Evolutionary conservation across 257 asterid genomes (phyloP).

Genomic region (Penstemon barbatus): DNA sequence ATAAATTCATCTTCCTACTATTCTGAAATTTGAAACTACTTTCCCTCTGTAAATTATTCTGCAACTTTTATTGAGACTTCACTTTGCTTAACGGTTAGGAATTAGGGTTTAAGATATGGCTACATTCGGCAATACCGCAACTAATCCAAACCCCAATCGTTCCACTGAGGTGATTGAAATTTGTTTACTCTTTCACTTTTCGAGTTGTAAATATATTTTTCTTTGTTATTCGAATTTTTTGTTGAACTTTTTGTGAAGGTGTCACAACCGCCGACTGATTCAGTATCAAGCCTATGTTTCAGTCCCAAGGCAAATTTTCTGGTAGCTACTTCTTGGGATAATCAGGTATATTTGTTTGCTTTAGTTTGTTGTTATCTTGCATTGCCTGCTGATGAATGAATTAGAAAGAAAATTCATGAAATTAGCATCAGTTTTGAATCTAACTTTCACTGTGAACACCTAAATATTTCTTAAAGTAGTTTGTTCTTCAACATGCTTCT

Average conservation of each 20-base stretch:
- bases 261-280: constrained; percentile 75
- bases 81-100: background rate
- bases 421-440: background rate
- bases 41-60: constrained; percentile 18
- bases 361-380: background rate
- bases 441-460: no score
- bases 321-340: constrained; percentile 94
- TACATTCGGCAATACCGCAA: constrained; percentile 51
- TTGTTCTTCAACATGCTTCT: no score
- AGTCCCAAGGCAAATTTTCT: constrained; percentile 83
- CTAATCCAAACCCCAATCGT: constrained; percentile 71
- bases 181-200: background rate
- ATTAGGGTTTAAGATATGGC: constrained; percentile 59
- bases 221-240: background rate
- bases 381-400: background rate
- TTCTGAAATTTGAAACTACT: background rate
- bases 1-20: no score
- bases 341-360: constrained; percentile 54
- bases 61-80: background rate
- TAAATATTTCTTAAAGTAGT: no score
- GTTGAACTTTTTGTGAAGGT: constrained; percentile 39
- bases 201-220: background rate
- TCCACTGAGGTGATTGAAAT: constrained; percentile 63
- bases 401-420: background rate
- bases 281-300: constrained; percentile 80